Evolutionary conservation across 768 basidiomycete species (phyloP).

Genomic region (Candolleomyces eurysporus): DNA sequence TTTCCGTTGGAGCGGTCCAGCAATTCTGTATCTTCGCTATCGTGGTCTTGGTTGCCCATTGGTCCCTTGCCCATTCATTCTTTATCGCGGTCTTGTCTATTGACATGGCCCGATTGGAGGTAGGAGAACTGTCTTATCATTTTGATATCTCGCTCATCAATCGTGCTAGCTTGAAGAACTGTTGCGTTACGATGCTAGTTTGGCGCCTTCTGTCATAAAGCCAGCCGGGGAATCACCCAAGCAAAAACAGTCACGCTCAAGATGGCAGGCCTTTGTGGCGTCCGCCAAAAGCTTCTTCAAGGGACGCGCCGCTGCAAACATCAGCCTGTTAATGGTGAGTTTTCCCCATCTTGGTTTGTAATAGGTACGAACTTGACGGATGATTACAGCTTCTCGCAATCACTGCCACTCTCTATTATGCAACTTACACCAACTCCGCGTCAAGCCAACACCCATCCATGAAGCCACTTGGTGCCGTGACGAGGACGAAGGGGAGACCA

Average conservation of each 20-base stretch:
- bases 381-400: slow-evolving; percentile 66
- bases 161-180: slow-evolving; percentile 74
- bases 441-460: slow-evolving; percentile 22
- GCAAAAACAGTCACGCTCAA: slow-evolving; percentile 43
- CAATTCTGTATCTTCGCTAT: slow-evolving; percentile 94
- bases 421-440: slow-evolving; percentile 51
- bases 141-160: neutral
- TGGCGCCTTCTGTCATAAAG: slow-evolving; percentile 43
- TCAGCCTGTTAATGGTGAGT: slow-evolving; percentile 75
- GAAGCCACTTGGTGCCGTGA: slow-evolving; percentile 31
- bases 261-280: slow-evolving; percentile 41
- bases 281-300: slow-evolving; percentile 48
- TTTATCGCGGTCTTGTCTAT: slow-evolving; percentile 94
- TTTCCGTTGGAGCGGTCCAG: slow-evolving; percentile 77
- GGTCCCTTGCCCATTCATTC: slow-evolving; percentile 96
- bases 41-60: slow-evolving; percentile 93
- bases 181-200: slow-evolving; percentile 64
- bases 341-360: neutral
- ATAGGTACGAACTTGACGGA: neutral
- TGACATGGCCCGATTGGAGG: slow-evolving; percentile 91
- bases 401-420: slow-evolving; percentile 71
- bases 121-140: slow-evolving; percentile 24
- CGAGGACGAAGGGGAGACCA: slow-evolving; percentile 24
- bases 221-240: slow-evolving; percentile 23
- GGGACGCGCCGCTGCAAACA: slow-evolving; percentile 71